Conservation (phyloP, 176 grass and related monocot genomes). For the Zea mays region Zm-B73-REFERENCE-NAM-5.0 NC_050101.1:148835001-148835500, state of each 20-base stretch:
- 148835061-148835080: background rate
- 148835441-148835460: conserved; percentile 58
- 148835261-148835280: conserved; percentile 41
- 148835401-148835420: conserved; percentile 73
- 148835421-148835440: conserved; percentile 73
- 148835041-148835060: conserved; percentile 30
- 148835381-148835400: conserved; percentile 67
- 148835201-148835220: conserved; percentile 38
- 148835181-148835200: conserved; percentile 43
- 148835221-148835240: conserved; percentile 63
- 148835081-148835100: conserved; percentile 18
- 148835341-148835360: conserved; percentile 59
- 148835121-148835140: conserved; percentile 5
- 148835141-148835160: conserved; percentile 27
- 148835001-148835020: background rate
- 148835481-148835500: conserved; percentile 52
- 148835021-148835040: conserved; percentile 47
- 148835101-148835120: background rate
- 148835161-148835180: conserved; percentile 80
- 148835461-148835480: conserved; percentile 69
- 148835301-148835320: conserved; percentile 54
- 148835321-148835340: conserved; percentile 66
- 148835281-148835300: conserved; percentile 45
- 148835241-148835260: conserved; percentile 66
- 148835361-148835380: conserved; percentile 81